Evolutionary conservation across 139 green algal species (phyloP).

Genomic region (Chlamydomonas sp.): DNA sequence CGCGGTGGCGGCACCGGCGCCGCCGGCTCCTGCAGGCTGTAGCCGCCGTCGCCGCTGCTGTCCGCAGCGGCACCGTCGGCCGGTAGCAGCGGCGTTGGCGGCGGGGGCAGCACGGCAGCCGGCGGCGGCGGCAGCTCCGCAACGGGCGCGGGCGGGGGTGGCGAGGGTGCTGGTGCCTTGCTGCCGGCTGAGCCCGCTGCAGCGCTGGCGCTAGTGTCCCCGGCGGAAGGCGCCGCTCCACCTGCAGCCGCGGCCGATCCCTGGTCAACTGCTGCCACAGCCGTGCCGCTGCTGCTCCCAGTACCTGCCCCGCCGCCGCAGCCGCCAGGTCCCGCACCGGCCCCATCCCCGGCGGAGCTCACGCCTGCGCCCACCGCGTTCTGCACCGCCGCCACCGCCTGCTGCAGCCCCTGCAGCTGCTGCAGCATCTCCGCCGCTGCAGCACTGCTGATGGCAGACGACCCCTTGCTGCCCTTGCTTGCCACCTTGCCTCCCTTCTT

Average conservation of each 20-base stretch:
- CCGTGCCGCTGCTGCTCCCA: not conserved
- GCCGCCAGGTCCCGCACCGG: no score
- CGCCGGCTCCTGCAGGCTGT: not conserved
- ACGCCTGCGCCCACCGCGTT: slow-evolving; percentile 7
- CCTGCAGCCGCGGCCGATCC: no score
- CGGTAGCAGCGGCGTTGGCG: not conserved
- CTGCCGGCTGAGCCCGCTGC: no score
- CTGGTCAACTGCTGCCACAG: no score
- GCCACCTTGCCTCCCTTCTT: no score
- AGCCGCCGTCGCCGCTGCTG: not conserved
- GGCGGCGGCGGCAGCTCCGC: not conserved
- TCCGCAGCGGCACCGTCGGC: not conserved
- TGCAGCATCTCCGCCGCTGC: slow-evolving; percentile 29
- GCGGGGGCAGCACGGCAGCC: not conserved
- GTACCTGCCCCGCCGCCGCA: not conserved
- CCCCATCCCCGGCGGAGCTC: not conserved
- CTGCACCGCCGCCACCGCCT: slow-evolving; percentile 34
- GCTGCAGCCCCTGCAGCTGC: slow-evolving; percentile 39
- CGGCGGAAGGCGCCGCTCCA: no score
- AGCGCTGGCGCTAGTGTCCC: no score
- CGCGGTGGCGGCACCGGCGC: slow-evolving; percentile 28
- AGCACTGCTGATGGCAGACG: slow-evolving; percentile 2
- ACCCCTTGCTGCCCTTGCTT: slow-evolving; percentile 2
- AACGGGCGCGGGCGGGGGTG: no score
- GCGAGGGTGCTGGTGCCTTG: not conserved